Evolutionary conservation across 768 basidiomycete species (phyloP), one percentile per base, ranked within the genome.

Genomic region (Saitozyma sp.): DNA sequence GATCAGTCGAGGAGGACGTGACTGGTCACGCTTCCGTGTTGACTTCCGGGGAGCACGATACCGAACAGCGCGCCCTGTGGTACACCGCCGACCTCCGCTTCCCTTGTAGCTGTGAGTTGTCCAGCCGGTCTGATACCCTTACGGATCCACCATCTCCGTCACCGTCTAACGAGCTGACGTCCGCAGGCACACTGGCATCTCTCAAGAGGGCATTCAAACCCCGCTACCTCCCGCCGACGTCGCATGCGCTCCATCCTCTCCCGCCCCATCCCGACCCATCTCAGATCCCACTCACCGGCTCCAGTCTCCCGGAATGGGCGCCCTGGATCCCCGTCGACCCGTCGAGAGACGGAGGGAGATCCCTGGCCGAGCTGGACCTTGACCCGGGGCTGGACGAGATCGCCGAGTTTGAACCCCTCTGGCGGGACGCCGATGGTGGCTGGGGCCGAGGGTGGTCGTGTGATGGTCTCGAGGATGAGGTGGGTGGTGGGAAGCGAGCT

Each of bases 51-150:
- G 29, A 29, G 29, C 29, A n/a, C 39, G 45, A 6, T 41, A 37
- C 16, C 17, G 50, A 42, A 9, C 50, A 20, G 41, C 16, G 17
- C n/a, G 42, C 61, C 11, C 13, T 68, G 37, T 72, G 70, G 70
- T 67, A 66, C 53, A 72, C 64, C n/a, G 67, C 70, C 29, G 56
- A 46, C 9, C 40, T 72, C 42, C 13, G 41, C 41, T 67, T 54
- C 50, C 63, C 67, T 56, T 72, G 70, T 54, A 42, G 54, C 40
- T 69, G 70, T 72, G 46, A 65, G 70, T 61, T n/a, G 3, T 14
- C 20, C 46, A 16, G 7, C n/a, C 41, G 54, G 9, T 53, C 16
- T 7, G 9, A 4, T 7, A 19, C 16, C 9, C 5, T 20, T 10
- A 57, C 10, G 46, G 37, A 17, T 19, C 46, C 45, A 13, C 51